Percentiles rank a stretch among this genome's conserved stretches.
phyloP scores from a whole-genome alignment of 2,329 filamentous ascomycete genomes.

The Zopfia rhizophila region DNA sequence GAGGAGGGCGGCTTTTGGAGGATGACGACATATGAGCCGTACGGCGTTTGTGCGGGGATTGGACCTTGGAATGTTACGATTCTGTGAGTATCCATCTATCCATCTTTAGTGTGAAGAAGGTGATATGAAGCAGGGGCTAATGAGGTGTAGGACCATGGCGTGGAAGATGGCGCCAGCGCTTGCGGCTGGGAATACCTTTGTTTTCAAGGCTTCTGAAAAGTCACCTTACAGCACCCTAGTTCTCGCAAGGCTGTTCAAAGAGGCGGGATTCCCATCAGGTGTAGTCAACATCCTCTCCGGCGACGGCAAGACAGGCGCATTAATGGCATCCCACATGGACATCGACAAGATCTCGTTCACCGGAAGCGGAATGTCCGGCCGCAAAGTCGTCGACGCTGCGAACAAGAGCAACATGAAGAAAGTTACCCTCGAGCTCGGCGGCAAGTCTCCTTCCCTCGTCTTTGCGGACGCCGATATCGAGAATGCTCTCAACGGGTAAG shows the following conservation, averaged over 20 bases:
- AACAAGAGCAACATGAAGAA: conserved; percentile 46
- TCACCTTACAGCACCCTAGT: conserved; percentile 34
- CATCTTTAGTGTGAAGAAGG: neutral
- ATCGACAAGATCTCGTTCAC: conserved; percentile 57
- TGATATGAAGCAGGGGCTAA: neutral
- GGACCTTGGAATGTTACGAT: conserved; percentile 41
- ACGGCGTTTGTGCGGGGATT: conserved; percentile 44
- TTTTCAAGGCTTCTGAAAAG: conserved; percentile 44
- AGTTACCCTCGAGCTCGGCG: conserved; percentile 60
- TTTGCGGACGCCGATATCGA: conserved; percentile 62
- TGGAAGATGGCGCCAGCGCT: conserved; percentile 45
- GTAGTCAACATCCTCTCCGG: conserved; percentile 51
- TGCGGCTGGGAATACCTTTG: conserved; percentile 45
- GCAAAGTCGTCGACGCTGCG: conserved; percentile 47
- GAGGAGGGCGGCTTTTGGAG: conserved; percentile 7
- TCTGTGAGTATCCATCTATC: conserved; percentile 19
- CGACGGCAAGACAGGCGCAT: conserved; percentile 44
- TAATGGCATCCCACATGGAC: conserved; percentile 53
- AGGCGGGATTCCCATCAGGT: conserved; percentile 51
- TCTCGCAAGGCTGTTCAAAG: conserved; percentile 39
- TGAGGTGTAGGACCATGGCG: conserved; percentile 26
- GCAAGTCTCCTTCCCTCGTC: conserved; percentile 59
- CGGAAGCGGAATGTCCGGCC: conserved; percentile 48
- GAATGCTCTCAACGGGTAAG: conserved; percentile 45
- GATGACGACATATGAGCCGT: conserved; percentile 35